phyloP scores from a whole-genome alignment of 768 basidiomycete species.

The Phylloporus arenicola region DNA sequence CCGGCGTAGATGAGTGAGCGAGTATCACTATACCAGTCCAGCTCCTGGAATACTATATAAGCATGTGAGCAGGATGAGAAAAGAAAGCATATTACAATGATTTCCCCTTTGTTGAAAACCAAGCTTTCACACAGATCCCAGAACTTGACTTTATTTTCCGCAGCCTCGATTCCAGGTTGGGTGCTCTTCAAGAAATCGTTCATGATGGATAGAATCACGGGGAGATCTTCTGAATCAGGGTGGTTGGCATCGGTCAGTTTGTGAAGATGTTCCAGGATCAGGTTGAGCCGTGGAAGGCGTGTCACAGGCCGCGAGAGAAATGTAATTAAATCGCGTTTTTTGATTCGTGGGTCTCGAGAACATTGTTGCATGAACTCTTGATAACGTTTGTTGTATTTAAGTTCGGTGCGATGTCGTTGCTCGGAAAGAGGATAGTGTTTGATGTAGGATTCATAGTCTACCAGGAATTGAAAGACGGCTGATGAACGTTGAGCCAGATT shows the following conservation, averaged over 20 bases:
- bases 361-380: conserved; percentile 59
- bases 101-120: conserved; percentile 70
- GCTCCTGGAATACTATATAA: conserved; percentile 47
- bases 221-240: conserved; percentile 72
- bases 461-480: conserved; percentile 44
- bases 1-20: conserved; percentile 68
- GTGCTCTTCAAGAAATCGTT: conserved; percentile 75
- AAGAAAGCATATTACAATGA: conserved; percentile 53
- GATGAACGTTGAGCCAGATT: conserved; percentile 15
- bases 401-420: conserved; percentile 72
- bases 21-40: conserved; percentile 75
- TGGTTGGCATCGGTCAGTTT: conserved; percentile 70
- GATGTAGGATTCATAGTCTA: conserved; percentile 75
- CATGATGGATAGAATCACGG: conserved; percentile 63
- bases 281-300: conserved; percentile 74
- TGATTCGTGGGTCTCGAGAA: conserved; percentile 58
- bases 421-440: conserved; percentile 87
- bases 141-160: conserved; percentile 85
- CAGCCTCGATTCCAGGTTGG: conserved; percentile 87
- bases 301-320: conserved; percentile 86
- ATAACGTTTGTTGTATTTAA: conserved; percentile 63
- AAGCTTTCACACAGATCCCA: conserved; percentile 77
- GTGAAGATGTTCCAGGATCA: conserved; percentile 65
- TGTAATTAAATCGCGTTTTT: conserved; percentile 72
- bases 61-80: background rate